A percentile compares a stretch with the other conserved stretches of the same genome.
Evolutionary conservation across 495 filamentous ascomycete genomes (phyloP).

Genomic region (Aspergillus kassunensis): DNA sequence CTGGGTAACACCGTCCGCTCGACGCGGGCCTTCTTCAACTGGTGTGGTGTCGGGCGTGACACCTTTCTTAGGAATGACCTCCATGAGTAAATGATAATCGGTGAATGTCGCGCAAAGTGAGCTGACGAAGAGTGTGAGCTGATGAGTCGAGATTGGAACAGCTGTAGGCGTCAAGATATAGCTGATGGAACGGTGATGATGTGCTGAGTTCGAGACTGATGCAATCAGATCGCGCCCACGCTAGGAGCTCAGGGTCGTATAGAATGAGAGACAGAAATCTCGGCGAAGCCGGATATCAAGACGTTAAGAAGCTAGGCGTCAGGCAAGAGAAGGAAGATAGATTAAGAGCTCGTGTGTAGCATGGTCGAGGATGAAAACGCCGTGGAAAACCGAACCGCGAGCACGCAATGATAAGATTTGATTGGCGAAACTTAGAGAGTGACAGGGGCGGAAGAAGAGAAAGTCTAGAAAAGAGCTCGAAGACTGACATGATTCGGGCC

Average conservation of each 20-base stretch:
- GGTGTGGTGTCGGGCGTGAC: slow-evolving; percentile 21
- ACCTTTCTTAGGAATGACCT: slow-evolving; percentile 15
- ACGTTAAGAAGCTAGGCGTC: slow-evolving; percentile 4
- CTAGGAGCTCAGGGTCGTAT: slow-evolving; percentile 6
- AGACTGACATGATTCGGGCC: not conserved
- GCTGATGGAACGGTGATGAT: slow-evolving; percentile 22
- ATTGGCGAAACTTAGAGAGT: too few relatives aligned
- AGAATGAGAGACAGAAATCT: not conserved
- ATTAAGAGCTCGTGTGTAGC: not conserved
- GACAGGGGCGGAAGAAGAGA: not conserved
- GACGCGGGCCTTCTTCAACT: slow-evolving; percentile 24
- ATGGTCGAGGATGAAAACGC: slow-evolving; percentile 1
- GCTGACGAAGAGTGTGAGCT: not conserved
- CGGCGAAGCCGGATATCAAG: not conserved
- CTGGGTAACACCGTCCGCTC: slow-evolving; percentile 33
- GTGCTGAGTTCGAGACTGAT: slow-evolving; percentile 37
- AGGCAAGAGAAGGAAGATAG: not conserved
- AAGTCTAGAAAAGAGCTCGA: not conserved
- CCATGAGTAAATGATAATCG: not conserved
- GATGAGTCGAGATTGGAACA: not conserved
- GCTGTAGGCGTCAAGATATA: not conserved
- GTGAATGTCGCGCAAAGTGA: not conserved
- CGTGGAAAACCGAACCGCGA: not conserved
- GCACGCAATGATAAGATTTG: not conserved
- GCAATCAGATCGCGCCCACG: slow-evolving; percentile 23